Percentiles rank a stretch among this genome's conserved stretches.
phyloP scores from a whole-genome alignment of 768 basidiomycete genomes.

The Candolleomyces efflorescens region DNA sequence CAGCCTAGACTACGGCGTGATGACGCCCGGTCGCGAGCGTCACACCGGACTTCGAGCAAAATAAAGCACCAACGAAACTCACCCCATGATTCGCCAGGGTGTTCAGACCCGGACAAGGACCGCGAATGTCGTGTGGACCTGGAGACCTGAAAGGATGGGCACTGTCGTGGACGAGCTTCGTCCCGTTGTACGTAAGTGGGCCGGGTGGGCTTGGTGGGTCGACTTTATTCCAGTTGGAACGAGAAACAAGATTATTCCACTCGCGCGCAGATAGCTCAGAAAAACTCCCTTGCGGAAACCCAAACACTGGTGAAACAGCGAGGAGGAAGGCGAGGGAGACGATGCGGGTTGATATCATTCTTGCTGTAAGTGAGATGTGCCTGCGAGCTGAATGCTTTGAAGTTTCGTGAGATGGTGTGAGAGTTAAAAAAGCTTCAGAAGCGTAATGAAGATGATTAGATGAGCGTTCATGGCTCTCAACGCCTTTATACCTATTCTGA shows the following conservation, averaged over 20 bases:
- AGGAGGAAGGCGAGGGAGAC: background rate
- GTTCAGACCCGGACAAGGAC: slow-evolving; percentile 18
- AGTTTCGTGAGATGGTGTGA: no score
- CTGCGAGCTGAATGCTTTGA: no score
- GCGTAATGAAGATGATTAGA: no score
- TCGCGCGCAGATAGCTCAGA: slow-evolving; percentile 10
- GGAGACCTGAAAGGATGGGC: slow-evolving; percentile 13
- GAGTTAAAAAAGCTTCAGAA: no score
- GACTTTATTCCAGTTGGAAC: background rate
- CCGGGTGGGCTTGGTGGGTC: slow-evolving; percentile 3
- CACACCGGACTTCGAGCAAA: no score
- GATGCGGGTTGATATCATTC: no score
- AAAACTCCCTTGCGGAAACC: slow-evolving; percentile 10
- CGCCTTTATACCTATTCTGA: no score
- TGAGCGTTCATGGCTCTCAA: no score
- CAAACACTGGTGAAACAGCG: background rate
- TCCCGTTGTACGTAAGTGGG: slow-evolving; percentile 10
- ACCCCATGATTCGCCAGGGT: slow-evolving; percentile 17
- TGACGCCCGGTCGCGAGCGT: no score
- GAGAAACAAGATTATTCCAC: slow-evolving; percentile 6
- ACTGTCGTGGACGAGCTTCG: slow-evolving; percentile 17
- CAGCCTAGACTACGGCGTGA: no score
- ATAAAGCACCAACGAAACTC: no score
- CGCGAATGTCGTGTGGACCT: slow-evolving; percentile 10
- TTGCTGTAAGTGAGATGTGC: no score